Base-by-base conservation (phyloP, 345 rosid species). In the Salix koriyanagi region DNA sequence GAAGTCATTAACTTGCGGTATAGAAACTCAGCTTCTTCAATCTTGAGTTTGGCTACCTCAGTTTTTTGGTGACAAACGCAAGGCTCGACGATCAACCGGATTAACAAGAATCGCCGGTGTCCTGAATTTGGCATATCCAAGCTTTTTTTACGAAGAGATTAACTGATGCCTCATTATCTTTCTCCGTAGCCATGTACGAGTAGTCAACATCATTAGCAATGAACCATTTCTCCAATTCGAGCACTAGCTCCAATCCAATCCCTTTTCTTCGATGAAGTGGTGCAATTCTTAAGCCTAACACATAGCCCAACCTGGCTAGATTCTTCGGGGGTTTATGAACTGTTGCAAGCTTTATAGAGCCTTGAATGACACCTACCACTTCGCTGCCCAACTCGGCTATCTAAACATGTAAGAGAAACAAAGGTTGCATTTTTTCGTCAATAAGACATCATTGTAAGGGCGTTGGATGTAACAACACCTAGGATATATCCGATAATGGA, bases 161-260 rank as follows among this genome's bases (percentile, higher is more conserved):
- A 56, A 84, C 79, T 2, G 98, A 93, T 13, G 94, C 90, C 41
- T 86, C 82, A 69, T 93, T 93, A 66, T 91, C 90, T 75, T 84
- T 91, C 86, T 89, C 83, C 1, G 94, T 91, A 2, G 98, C 97
- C 91, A 91, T 90, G 84, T 93, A 93, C 11, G 92, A 84, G 26
- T 83, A 93, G 58, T 89, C 96, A 18, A 79, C 90, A 46, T 85
- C 88, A 42, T 80, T 83, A 60, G 76, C 46, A 16, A 71, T 36
- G 79, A 93, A 90, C 98, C 98, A 93, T 79, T 90, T 89, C 75
- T 93, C 98, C 25, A 93, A 71, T 26, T 87, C 84, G 56, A 69
- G 72, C 25, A 87, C 98, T 6, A 93, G 84, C 72, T 66, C 82
- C 67, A 72, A 79, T 3, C 89, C 97, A 72, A 90, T 79, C 76